These are phyloP conservation scores for Cyclaneusma minus DNA, from an alignment of 2,329 filamentous ascomycete species.

Conservation along the genomic window DNA sequence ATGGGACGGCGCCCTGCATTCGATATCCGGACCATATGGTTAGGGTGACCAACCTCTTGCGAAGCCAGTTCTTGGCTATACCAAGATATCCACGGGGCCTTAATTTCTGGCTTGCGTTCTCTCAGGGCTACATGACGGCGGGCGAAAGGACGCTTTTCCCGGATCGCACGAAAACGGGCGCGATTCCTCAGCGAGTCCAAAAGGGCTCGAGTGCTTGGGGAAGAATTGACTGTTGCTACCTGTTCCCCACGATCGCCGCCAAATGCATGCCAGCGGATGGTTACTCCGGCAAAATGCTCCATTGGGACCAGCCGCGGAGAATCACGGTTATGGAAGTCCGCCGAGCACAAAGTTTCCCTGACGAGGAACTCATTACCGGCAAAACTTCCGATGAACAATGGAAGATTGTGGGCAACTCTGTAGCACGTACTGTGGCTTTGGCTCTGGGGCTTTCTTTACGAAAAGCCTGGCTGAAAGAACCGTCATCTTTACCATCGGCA, in stretches of 20 bases:
- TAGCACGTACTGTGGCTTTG: constrained; percentile 52
- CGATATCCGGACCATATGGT: constrained; percentile 47
- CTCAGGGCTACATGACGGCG: constrained; percentile 22
- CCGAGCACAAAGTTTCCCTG: constrained; percentile 53
- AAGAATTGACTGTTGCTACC: constrained; percentile 31
- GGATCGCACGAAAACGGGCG: constrained; percentile 8
- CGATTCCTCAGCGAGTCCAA: constrained; percentile 8
- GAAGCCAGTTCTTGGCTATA: constrained; percentile 39
- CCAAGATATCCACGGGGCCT: constrained; percentile 41
- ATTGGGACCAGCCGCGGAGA: constrained; percentile 49
- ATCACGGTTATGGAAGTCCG: constrained; percentile 51
- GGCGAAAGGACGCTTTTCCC: constrained; percentile 27
- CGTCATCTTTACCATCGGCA: too few species aligned
- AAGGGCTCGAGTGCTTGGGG: constrained; percentile 25
- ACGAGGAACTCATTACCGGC: constrained; percentile 56
- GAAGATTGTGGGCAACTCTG: constrained; percentile 61
- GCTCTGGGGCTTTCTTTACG: constrained; percentile 48
- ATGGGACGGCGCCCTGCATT: constrained; percentile 46
- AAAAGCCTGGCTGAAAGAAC: constrained; percentile 33
- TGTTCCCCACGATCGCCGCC: constrained; percentile 52
- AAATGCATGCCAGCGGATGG: constrained; percentile 31
- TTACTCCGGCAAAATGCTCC: constrained; percentile 37
- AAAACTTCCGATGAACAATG: constrained; percentile 35
- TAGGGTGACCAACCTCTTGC: constrained; percentile 14
- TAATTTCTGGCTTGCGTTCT: too few species aligned